Percentiles rank a stretch among this genome's conserved stretches.
Conservation (phyloP, 1,284 basidiomycete species). For the Tilletia caries region DNA sequence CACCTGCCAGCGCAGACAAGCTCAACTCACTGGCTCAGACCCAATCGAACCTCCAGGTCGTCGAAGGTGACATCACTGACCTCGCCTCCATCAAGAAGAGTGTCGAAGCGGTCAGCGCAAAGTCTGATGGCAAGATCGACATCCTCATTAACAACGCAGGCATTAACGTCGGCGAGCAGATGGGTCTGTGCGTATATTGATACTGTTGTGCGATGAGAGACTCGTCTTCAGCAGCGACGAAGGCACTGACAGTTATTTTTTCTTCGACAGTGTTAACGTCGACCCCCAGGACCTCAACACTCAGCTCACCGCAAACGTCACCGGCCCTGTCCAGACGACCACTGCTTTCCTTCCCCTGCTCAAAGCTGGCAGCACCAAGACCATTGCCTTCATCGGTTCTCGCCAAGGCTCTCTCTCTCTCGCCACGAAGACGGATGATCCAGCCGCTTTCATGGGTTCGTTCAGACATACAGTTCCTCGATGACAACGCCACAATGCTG, state of each 20-base stretch:
- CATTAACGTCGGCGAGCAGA: conserved; percentile 4
- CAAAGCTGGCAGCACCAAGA: not conserved
- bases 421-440: not conserved
- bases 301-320: conserved; percentile 2
- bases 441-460: conserved; percentile 6
- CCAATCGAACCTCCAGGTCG: not conserved
- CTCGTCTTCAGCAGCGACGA: too few species aligned
- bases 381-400: conserved; percentile 1
- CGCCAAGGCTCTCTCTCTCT: conserved; percentile 6
- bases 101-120: not conserved
- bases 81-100: conserved; percentile 7
- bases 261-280: not conserved
- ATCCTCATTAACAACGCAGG: conserved; percentile 4
- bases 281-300: conserved; percentile 6
- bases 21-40: not conserved
- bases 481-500: too few species aligned
- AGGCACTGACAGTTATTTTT: too few species aligned
- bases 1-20: not conserved
- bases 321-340: conserved; percentile 4
- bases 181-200: not conserved
- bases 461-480: too few species aligned
- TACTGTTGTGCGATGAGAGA: too few species aligned
- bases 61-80: not conserved
- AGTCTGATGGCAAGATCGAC: conserved; percentile 2
- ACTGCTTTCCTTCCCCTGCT: not conserved